Conservation (phyloP, 139 green algal genomes). For the Chlorella sp. region DNA sequence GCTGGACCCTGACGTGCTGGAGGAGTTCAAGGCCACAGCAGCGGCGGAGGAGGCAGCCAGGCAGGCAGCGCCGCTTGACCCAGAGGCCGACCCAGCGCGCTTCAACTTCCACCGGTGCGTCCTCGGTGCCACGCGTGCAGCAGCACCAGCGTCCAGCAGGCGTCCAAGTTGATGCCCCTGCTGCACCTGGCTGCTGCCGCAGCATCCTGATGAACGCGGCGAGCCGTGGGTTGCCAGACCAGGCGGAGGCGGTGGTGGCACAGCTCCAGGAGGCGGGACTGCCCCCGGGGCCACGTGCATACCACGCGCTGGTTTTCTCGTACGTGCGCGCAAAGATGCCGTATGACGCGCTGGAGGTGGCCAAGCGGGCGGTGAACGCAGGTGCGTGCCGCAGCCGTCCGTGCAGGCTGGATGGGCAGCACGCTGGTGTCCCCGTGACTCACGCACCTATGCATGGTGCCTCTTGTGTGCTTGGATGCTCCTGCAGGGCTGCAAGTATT, state of each 20-base stretch:
- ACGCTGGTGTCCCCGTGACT: too few species aligned
- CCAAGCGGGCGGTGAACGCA: constrained; percentile 5
- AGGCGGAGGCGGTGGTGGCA: constrained; percentile 11
- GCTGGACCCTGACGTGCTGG: constrained; percentile 2
- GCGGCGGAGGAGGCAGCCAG: constrained; percentile 10
- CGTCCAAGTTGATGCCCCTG: neutral
- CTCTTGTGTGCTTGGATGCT: too few species aligned
- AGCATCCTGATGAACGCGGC: constrained; percentile 24
- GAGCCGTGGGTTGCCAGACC: constrained; percentile 9
- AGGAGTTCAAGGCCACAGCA: constrained; percentile 11
- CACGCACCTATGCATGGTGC: too few species aligned
- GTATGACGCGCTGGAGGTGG: constrained; percentile 11
- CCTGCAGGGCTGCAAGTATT: constrained; percentile 3
- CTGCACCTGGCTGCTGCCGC: neutral
- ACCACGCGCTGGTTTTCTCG: constrained; percentile 24
- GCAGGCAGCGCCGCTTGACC: neutral
- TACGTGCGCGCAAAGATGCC: constrained; percentile 20
- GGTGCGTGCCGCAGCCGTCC: too few species aligned
- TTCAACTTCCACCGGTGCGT: constrained; percentile 25
- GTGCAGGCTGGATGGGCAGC: too few species aligned
- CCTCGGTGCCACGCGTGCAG: neutral
- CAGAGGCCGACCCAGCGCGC: constrained; percentile 12
- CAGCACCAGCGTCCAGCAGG: neutral
- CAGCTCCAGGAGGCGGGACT: constrained; percentile 25
- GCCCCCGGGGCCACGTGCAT: constrained; percentile 25